phyloP scores from a whole-genome alignment of 148 eudicot species.

The Salicornia ramosissima region DNA sequence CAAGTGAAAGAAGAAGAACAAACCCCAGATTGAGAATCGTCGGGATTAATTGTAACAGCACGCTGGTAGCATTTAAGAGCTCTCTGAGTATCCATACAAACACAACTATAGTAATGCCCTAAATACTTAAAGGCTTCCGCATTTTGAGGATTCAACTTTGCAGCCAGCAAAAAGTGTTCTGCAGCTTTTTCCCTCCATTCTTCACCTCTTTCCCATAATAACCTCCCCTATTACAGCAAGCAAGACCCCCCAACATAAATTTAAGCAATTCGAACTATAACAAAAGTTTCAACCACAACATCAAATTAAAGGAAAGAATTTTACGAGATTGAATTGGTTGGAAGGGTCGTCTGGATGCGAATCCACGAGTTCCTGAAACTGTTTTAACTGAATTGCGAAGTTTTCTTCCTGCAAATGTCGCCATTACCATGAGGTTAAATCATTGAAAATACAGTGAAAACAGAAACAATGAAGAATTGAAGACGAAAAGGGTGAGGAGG shows the following conservation, averaged over 20 bases:
- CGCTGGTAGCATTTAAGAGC: slow-evolving; percentile 94
- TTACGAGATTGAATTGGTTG: slow-evolving; percentile 55
- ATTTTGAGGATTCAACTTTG: slow-evolving; percentile 70
- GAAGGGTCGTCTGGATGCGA: slow-evolving; percentile 61
- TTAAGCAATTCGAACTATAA: background rate
- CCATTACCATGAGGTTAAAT: background rate
- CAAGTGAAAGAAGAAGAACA: slow-evolving; percentile 1
- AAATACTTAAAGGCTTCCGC: slow-evolving; percentile 69
- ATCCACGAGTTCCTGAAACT: slow-evolving; percentile 42
- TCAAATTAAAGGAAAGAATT: background rate
- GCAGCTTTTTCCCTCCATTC: slow-evolving; percentile 67
- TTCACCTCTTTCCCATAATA: slow-evolving; percentile 63
- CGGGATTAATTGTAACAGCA: slow-evolving; percentile 70
- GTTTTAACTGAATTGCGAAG: slow-evolving; percentile 23
- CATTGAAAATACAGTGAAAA: background rate
- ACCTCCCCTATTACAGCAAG: slow-evolving; percentile 40
- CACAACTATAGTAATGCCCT: slow-evolving; percentile 68
- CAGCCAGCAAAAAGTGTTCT: slow-evolving; percentile 66
- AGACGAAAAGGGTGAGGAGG: background rate
- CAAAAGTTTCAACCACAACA: background rate
- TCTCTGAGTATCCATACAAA: slow-evolving; percentile 54
- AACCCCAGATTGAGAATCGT: slow-evolving; percentile 78
- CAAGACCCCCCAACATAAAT: background rate
- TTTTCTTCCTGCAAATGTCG: slow-evolving; percentile 35
- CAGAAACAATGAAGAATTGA: background rate